A percentile compares a stretch with the other conserved stretches of the same genome.
Evolutionary conservation across 805 yeast genomes (phyloP).

Genomic region (Millerago galiae): DNA sequence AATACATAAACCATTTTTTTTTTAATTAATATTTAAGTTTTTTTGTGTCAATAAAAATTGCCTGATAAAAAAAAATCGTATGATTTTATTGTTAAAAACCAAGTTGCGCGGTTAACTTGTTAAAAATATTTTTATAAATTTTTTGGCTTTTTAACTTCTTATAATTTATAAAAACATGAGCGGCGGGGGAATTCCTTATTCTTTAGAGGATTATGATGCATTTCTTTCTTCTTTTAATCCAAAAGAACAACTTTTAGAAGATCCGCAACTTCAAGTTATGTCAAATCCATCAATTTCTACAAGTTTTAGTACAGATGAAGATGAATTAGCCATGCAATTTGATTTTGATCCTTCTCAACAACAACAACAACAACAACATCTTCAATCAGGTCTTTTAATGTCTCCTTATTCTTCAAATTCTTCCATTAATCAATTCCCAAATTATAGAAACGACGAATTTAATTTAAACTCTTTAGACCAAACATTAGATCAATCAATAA

Average conservation of each 20-base stretch:
- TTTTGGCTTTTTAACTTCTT: neutral
- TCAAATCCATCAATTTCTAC: slow-evolving; percentile 11
- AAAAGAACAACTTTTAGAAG: slow-evolving; percentile 7
- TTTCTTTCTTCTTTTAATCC: slow-evolving; percentile 22
- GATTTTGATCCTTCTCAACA: neutral
- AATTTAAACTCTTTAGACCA: slow-evolving; percentile 4
- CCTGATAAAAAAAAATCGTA: slow-evolving; percentile 9
- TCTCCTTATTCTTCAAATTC: neutral
- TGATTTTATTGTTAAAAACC: slow-evolving; percentile 10
- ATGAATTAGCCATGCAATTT: slow-evolving; percentile 2
- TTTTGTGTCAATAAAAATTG: neutral
- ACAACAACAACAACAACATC: neutral
- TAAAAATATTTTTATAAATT: neutral
- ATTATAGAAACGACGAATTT: slow-evolving; percentile 3
- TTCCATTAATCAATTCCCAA: slow-evolving; percentile 1
- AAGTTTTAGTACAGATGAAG: slow-evolving; percentile 7
- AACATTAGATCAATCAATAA: neutral
- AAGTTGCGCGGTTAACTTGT: neutral
- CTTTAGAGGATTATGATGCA: slow-evolving; percentile 28
- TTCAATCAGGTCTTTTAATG: neutral
- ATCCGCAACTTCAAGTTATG: slow-evolving; percentile 5
- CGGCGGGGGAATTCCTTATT: slow-evolving; percentile 17
- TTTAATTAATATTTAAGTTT: too few species aligned
- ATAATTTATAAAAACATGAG: neutral
- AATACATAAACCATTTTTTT: too few species aligned